Conservation (phyloP, 2,329 filamentous ascomycete genomes). For the Piedraia hortae region DNA sequence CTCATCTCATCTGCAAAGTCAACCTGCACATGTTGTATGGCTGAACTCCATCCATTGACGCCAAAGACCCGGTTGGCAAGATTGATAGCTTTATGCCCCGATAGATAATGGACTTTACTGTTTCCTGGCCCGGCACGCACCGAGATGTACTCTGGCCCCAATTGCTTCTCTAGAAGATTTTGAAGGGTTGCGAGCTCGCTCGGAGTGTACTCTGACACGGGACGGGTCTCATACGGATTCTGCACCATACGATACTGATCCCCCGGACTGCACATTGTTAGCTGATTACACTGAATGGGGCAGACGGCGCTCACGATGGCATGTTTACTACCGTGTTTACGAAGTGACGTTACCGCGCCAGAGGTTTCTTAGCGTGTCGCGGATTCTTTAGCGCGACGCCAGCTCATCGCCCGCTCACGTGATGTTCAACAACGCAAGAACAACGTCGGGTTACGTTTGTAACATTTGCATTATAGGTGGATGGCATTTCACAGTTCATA, state of each 20-base stretch:
- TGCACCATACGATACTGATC: slow-evolving; percentile 14
- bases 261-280: slow-evolving; percentile 9
- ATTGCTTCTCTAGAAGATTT: slow-evolving; percentile 63
- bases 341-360: no score
- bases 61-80: slow-evolving; percentile 88
- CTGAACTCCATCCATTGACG: slow-evolving; percentile 92
- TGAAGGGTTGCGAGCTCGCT: slow-evolving; percentile 71
- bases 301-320: no score
- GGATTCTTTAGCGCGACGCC: no score
- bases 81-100: slow-evolving; percentile 89
- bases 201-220: slow-evolving; percentile 68
- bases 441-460: no score
- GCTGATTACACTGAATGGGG: no score
- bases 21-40: slow-evolving; percentile 81
- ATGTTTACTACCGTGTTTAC: no score
- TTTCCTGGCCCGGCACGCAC: slow-evolving; percentile 58
- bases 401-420: no score
- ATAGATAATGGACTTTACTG: slow-evolving; percentile 70
- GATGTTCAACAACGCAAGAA: no score
- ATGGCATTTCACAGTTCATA: no score
- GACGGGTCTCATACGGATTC: no score
- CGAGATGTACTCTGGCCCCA: slow-evolving; percentile 90
- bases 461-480: no score
- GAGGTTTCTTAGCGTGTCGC: no score
- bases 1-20: slow-evolving; percentile 82